Evolutionary conservation across 495 filamentous ascomycete genomes (phyloP), one percentile per base, ranked within the genome.

Genomic region (Glarea lozoyensis): DNA sequence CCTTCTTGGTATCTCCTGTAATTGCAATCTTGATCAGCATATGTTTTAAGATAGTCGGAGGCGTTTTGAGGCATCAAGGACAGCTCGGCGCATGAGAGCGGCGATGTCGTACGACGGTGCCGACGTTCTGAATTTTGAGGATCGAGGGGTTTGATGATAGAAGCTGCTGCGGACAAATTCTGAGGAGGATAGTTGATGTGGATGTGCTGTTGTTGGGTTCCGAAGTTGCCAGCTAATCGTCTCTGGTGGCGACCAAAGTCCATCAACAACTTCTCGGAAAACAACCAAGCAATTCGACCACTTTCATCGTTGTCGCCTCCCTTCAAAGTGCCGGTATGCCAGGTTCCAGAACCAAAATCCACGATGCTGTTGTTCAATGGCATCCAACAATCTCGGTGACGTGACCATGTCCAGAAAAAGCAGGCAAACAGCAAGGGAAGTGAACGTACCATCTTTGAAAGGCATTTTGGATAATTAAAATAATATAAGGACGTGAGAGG

Each of bases 1-100:
- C 92, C 81, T 99, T 99, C 69, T 88, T 84, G 60, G 76, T 64
- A 67, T 95, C 87, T 72, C 92, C 92, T 98, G 61, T 44, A 34
- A 19, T 31, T 35, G 13, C 33, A 23, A 35, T 12, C 29, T 10
- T 35, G 17, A 42, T 55, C 35, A 55, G 52, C 43, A 40, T 30
- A 13, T 24, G 37, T 32, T 36, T 19, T 5, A 10, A 18, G 17
- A 17, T 10, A 22, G 19, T 40, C 37, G 37, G 16, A 12, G 10
- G 16, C 2, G n/a, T 12, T 10, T 37, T 5, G n/a, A 10, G 23
- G 20, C 17, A 37, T 38, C 4, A 16, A 33, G 19, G 21, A 32
- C 22, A 2, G 21, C 31, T 34, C 27, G 42, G 45, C 50, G 50
- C 50, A 54, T 40, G 20, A 12, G 16, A 27, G 13, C 34, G 46